These are phyloP conservation scores for Protea cynaroides DNA, from an alignment of 164 flowering plant genomes.

Conservation along the genomic window DNA sequence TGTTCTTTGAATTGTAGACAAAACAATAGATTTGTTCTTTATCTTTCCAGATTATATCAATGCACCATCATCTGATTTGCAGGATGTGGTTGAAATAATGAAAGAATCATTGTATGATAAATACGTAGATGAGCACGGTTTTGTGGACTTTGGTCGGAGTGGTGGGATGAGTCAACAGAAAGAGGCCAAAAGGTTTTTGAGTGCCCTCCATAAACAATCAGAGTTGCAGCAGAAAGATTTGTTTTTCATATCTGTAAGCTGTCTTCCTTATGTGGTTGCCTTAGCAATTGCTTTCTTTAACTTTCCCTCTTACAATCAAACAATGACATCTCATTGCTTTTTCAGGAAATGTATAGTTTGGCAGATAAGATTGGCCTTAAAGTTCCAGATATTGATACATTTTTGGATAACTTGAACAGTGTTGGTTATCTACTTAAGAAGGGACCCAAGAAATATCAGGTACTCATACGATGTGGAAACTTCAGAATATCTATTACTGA, in stretches of 20 bases:
- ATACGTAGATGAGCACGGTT: slow-evolving; percentile 92
- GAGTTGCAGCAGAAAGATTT: slow-evolving; percentile 87
- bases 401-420: slow-evolving; percentile 80
- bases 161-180: slow-evolving; percentile 98
- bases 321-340: slow-evolving; percentile 5
- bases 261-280: slow-evolving; percentile 1
- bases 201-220: slow-evolving; percentile 83
- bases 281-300: neutral
- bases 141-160: slow-evolving; percentile 93
- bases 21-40: neutral
- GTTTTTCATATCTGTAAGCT: slow-evolving; percentile 79
- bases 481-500: too few relatives aligned
- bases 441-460: slow-evolving; percentile 95
- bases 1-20: neutral
- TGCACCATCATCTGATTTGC: slow-evolving; percentile 15
- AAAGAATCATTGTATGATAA: slow-evolving; percentile 91
- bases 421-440: slow-evolving; percentile 91
- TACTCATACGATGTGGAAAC: slow-evolving; percentile 15
- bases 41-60: neutral
- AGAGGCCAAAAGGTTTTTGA: slow-evolving; percentile 86
- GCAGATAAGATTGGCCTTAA: slow-evolving; percentile 80
- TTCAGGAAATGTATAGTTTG: slow-evolving; percentile 90
- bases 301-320: neutral
- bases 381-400: slow-evolving; percentile 91
- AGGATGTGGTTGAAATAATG: slow-evolving; percentile 99